Evolutionary conservation across 352 stramenopile genomes (phyloP).

Genomic region (Globisporangium iwayamae): DNA sequence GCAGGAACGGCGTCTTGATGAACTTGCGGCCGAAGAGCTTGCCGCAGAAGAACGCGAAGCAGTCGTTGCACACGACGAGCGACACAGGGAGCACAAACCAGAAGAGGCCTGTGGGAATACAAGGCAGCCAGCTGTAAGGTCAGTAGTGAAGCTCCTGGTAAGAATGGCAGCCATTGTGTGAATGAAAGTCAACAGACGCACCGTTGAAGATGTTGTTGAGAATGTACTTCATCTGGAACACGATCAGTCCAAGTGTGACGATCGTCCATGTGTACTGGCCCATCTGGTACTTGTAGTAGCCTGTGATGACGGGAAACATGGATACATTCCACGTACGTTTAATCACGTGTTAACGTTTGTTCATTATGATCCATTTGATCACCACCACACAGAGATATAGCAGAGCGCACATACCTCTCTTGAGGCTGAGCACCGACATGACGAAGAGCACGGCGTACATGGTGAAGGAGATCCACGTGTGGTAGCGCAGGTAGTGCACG

Average conservation of each 20-base stretch:
- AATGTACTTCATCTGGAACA: constrained; percentile 97
- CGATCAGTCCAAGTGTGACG: constrained; percentile 91
- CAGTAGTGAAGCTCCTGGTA: neutral
- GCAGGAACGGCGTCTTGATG: constrained; percentile 89
- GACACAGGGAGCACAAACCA: constrained; percentile 94
- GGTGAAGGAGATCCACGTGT: constrained; percentile 90
- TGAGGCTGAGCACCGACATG: constrained; percentile 93
- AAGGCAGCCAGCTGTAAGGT: neutral
- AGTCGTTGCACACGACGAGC: constrained; percentile 95
- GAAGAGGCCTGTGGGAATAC: constrained; percentile 69
- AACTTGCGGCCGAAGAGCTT: constrained; percentile 88
- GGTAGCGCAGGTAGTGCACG: constrained; percentile 88
- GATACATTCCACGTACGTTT: constrained; percentile 5
- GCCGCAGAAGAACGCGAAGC: constrained; percentile 93
- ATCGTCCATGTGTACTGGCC: constrained; percentile 97
- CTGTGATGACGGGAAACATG: constrained; percentile 20
- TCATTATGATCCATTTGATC: neutral
- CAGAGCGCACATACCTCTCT: constrained; percentile 53
- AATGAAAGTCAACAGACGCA: constrained; percentile 16
- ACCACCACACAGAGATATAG: neutral
- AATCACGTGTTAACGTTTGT: neutral
- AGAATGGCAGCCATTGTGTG: neutral
- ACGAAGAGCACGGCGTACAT: constrained; percentile 96
- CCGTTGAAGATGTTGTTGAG: constrained; percentile 96
- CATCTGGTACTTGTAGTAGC: constrained; percentile 95